Conservation (phyloP, 2,329 filamentous ascomycete genomes). For the Elsinoe fawcettii region DNA sequence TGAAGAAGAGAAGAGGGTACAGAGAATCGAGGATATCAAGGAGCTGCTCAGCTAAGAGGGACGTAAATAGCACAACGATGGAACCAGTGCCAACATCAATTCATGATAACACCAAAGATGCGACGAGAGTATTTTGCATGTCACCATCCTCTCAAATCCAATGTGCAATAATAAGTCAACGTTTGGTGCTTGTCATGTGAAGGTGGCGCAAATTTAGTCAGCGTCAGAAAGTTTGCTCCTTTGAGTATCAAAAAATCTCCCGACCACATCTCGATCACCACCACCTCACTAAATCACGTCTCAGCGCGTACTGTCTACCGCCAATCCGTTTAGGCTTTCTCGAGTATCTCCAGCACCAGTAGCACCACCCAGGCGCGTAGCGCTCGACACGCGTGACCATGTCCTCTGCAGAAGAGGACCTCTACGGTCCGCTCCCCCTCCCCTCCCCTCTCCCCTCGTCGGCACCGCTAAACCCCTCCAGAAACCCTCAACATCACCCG, state of each 20-base stretch:
- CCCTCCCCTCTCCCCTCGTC: neutral
- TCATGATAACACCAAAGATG: neutral
- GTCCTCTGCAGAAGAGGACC: slow-evolving; percentile 46
- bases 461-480: slow-evolving; percentile 37
- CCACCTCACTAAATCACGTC: neutral
- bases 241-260: neutral
- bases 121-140: too few species aligned
- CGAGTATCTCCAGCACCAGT: too few species aligned
- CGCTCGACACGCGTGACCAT: too few species aligned
- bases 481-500: slow-evolving; percentile 72
- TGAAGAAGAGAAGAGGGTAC: slow-evolving; percentile 84
- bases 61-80: neutral
- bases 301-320: neutral
- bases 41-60: slow-evolving; percentile 61
- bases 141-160: too few species aligned
- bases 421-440: slow-evolving; percentile 42
- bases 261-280: neutral
- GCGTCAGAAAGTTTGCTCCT: slow-evolving; percentile 12
- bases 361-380: too few species aligned
- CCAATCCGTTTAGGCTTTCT: too few species aligned
- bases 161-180: neutral
- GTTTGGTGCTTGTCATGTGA: neutral
- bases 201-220: neutral
- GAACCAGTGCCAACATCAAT: neutral
- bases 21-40: slow-evolving; percentile 88